Conservation (phyloP, 1,139 yeast genomes). For the Wickerhamomyces sp. region DNA sequence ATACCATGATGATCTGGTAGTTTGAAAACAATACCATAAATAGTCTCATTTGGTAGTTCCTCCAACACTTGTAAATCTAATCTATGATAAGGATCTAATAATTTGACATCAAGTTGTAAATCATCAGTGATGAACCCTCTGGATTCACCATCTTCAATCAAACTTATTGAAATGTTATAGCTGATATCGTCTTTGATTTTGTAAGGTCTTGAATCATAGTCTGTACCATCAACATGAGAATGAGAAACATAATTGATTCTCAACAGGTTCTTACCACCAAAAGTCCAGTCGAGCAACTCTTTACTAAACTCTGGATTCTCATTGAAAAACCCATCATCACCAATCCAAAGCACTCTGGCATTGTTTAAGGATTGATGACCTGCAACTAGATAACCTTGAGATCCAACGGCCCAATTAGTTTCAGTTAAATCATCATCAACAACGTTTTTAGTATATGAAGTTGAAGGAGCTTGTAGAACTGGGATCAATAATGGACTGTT, state of each 20-base stretch:
- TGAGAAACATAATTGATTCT: conserved; percentile 46
- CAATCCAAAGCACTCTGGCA: conserved; percentile 80
- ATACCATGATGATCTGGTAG: conserved; percentile 97
- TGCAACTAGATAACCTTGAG: conserved; percentile 73
- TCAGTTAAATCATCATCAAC: conserved; percentile 38
- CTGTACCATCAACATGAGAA: conserved; percentile 42
- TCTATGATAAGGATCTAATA: conserved; percentile 96
- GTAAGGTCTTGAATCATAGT: conserved; percentile 46
- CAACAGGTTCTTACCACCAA: conserved; percentile 64
- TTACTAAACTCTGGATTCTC: conserved; percentile 36
- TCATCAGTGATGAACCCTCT: conserved; percentile 39
- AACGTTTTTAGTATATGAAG: conserved; percentile 48
- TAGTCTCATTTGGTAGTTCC: conserved; percentile 29
- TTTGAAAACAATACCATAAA: conserved; percentile 53
- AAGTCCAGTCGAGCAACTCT: conserved; percentile 68
- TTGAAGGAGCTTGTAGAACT: conserved; percentile 59
- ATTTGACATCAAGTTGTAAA: conserved; percentile 77
- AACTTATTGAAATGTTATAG: conserved; percentile 60
- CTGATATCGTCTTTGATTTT: conserved; percentile 66
- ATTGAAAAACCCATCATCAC: conserved; percentile 51
- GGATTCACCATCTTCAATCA: not conserved
- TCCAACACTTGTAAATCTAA: conserved; percentile 43
- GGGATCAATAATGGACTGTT: conserved; percentile 69
- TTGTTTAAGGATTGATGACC: conserved; percentile 78
- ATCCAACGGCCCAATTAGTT: conserved; percentile 78